Evolutionary conservation across 768 basidiomycete genomes (phyloP), one percentile per base, ranked within the genome.

Genomic region (Kwoniella bestiolae): DNA sequence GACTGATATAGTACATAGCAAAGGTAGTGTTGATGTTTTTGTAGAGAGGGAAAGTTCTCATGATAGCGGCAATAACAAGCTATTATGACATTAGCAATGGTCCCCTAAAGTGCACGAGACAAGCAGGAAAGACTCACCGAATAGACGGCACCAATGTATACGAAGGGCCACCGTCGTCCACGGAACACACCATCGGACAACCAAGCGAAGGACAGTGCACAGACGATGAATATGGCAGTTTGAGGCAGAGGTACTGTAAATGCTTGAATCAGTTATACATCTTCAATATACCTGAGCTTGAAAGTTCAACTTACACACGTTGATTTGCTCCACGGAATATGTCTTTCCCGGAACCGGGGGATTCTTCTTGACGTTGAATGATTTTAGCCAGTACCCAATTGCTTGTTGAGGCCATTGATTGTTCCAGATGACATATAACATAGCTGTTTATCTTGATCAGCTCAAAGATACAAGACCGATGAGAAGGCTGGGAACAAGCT

Each of bases 301-400:
- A n/a, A 1, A 16, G 4, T 7, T 6, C 16, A 1, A 71, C 69
- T 64, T 26, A 74, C 72, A 41, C 23, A 61, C 56, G 21, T 77
- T 68, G 65, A 76, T 74, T 55, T 77, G 69, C 1, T 57, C 45
- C 9, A 74, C 64, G 21, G 69, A 67, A 66, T 64, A 78, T 18
- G 21, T 28, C 23, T 59, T 61, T 0, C 76, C 76, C 8, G 76
- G 73, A 1, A 68, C 66, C 0, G 72, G 70, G 4, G 68, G 45
- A 31, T 61, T 61, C 3, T 56, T 61, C 34, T 65, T 71, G 11
- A 59, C 44, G 57, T 73, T 74, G 73, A 74, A 77, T 1, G 63
- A 63, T 55, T 74, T 74, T 46, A 77, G 71, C 69, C 69, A 74
- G 28, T 66, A 76, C 3, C 65, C 59, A 44, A 74, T 72, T n/a